Conservation (phyloP, 2,329 filamentous ascomycete species). For the Colletotrichum musicola region DNA sequence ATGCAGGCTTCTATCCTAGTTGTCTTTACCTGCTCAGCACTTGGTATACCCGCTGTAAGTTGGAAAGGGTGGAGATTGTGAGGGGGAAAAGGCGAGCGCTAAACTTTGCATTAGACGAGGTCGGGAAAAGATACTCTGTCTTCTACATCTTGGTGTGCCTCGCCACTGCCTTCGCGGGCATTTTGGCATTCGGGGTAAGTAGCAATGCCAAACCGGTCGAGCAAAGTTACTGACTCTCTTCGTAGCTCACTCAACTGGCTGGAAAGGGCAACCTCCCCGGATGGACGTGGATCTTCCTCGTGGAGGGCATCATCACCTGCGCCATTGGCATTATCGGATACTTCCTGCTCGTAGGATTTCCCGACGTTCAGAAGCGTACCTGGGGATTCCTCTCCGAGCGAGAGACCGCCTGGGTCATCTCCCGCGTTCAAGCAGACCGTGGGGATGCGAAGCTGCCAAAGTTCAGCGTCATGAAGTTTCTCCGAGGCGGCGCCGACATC, state of each 20-base stretch:
- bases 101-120: constrained; percentile 56
- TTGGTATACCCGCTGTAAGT: constrained; percentile 71
- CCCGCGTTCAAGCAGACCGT: constrained; percentile 75
- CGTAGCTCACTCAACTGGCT: constrained; percentile 55
- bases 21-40: constrained; percentile 70
- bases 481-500: constrained; percentile 77
- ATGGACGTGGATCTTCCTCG: constrained; percentile 74
- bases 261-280: constrained; percentile 65
- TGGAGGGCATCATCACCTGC: constrained; percentile 72
- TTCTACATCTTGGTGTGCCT: constrained; percentile 46
- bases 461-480: constrained; percentile 78
- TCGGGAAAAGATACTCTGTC: constrained; percentile 66
- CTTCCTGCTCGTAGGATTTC: constrained; percentile 82
- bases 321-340: constrained; percentile 50
- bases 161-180: constrained; percentile 43
- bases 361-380: constrained; percentile 69
- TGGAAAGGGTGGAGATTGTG: too few relatives aligned
- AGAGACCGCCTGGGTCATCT: constrained; percentile 76
- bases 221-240: constrained; percentile 33
- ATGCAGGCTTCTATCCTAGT: constrained; percentile 61
- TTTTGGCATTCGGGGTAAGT: constrained; percentile 44
- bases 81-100: not conserved
- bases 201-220: not conserved
- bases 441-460: constrained; percentile 73
- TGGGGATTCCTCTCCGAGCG: constrained; percentile 70